Percentiles rank a stretch among this genome's conserved stretches.
These are phyloP conservation scores for Kodamaea neixiangensis DNA, from an alignment of 805 yeast species.

Conservation along the genomic window DNA sequence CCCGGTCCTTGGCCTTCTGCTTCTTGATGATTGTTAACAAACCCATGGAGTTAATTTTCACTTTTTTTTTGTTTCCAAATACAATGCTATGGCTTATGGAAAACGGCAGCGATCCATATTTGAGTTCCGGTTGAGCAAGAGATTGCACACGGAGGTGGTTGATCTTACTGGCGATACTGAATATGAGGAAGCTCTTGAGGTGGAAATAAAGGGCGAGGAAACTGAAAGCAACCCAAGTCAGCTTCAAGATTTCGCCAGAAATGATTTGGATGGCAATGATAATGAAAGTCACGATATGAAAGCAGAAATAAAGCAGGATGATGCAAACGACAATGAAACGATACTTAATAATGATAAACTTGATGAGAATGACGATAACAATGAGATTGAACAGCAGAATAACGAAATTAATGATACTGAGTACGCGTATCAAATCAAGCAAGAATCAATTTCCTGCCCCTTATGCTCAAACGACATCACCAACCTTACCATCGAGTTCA, in stretches of 20 bases:
- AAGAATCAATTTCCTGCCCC: conserved; percentile 46
- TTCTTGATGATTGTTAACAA: conserved; percentile 75
- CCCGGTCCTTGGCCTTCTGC: conserved; percentile 78
- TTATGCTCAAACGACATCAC: conserved; percentile 48
- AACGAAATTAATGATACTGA: neutral
- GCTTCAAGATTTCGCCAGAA: neutral
- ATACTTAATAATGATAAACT: neutral
- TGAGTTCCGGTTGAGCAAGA: conserved; percentile 18
- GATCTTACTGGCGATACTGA: conserved; percentile 19
- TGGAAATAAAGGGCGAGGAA: neutral
- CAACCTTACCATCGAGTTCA: conserved; percentile 37
- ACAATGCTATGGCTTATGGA: conserved; percentile 8
- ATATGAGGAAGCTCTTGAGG: neutral
- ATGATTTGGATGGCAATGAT: neutral
- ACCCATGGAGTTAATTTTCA: conserved; percentile 59
- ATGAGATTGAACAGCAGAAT: too few species aligned
- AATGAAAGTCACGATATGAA: neutral
- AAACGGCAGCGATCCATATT: conserved; percentile 28
- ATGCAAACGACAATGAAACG: neutral
- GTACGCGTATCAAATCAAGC: neutral
- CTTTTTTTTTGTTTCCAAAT: neutral
- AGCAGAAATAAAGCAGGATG: neutral
- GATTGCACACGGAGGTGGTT: conserved; percentile 10
- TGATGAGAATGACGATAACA: neutral
- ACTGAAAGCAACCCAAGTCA: too few species aligned